phyloP scores from a whole-genome alignment of 2,329 filamentous ascomycete species.

The Neofusicoccum ribis region DNA sequence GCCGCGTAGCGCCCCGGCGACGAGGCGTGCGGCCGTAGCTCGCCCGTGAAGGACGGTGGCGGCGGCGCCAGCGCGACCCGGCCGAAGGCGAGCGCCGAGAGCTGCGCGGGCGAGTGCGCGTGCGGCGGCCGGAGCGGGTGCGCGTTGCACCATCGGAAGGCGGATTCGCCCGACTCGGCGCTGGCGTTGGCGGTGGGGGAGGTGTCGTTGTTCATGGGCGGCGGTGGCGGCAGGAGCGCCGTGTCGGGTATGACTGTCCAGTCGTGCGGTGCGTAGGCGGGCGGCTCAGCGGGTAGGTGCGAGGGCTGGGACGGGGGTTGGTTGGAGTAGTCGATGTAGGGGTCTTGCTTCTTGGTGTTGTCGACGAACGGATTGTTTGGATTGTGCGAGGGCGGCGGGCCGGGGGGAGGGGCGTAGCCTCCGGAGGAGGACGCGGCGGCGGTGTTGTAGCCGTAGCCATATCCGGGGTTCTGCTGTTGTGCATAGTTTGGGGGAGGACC shows the following conservation, averaged over 20 bases:
- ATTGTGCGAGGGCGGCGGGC: constrained; percentile 21
- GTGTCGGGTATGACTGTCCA: constrained; percentile 75
- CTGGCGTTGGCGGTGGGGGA: constrained; percentile 71
- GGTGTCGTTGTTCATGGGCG: constrained; percentile 63
- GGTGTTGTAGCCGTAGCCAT: constrained; percentile 23
- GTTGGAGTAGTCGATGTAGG: constrained; percentile 17
- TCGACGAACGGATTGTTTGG: constrained; percentile 1
- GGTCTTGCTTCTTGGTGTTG: neutral
- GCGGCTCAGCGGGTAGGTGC: constrained; percentile 39
- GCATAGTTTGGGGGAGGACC: constrained; percentile 20
- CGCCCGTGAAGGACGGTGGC: constrained; percentile 26
- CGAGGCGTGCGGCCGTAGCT: neutral
- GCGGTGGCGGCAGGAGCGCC: constrained; percentile 70
- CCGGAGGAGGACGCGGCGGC: neutral
- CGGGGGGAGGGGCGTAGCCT: constrained; percentile 27
- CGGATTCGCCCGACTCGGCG: constrained; percentile 62
- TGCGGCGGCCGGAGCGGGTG: constrained; percentile 61
- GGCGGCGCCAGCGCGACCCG: constrained; percentile 46
- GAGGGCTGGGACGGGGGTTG: constrained; percentile 26
- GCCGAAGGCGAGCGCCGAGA: constrained; percentile 51
- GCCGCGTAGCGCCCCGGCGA: constrained; percentile 45
- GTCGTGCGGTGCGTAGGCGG: constrained; percentile 61
- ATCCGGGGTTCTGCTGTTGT: constrained; percentile 25
- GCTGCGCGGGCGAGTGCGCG: constrained; percentile 48
- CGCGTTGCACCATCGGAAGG: constrained; percentile 63